These are phyloP conservation scores for Helianthus annuus DNA, from an alignment of 129 eudicot genomes.

Conservation along the genomic window HanXRQr2.0-SUNRISE NC_035436.2:77996939-77997438, in stretches of 20 bases:
- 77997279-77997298: conserved; percentile 69
- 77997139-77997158: conserved; percentile 81
- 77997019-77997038: conserved; percentile 70
- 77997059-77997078: conserved; percentile 98
- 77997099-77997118: conserved; percentile 54
- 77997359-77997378: conserved; percentile 74
- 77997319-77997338: conserved; percentile 79
- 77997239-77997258: conserved; percentile 56
- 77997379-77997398: conserved; percentile 81
- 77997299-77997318: conserved; percentile 68
- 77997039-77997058: conserved; percentile 88
- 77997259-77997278: conserved; percentile 49
- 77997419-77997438: conserved; percentile 40
- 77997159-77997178: conserved; percentile 61
- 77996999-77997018: conserved; percentile 82
- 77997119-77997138: conserved; percentile 76
- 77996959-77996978: conserved; percentile 77
- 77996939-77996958: conserved; percentile 81
- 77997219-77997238: conserved; percentile 69
- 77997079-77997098: conserved; percentile 68
- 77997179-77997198: conserved; percentile 70
- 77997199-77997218: conserved; percentile 79
- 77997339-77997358: conserved; percentile 64
- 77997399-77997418: conserved; percentile 82
- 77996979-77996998: conserved; percentile 85